These are phyloP conservation scores for Puccinia triticina DNA, from an alignment of 1,284 basidiomycete species.

Conservation along the genomic window DNA sequence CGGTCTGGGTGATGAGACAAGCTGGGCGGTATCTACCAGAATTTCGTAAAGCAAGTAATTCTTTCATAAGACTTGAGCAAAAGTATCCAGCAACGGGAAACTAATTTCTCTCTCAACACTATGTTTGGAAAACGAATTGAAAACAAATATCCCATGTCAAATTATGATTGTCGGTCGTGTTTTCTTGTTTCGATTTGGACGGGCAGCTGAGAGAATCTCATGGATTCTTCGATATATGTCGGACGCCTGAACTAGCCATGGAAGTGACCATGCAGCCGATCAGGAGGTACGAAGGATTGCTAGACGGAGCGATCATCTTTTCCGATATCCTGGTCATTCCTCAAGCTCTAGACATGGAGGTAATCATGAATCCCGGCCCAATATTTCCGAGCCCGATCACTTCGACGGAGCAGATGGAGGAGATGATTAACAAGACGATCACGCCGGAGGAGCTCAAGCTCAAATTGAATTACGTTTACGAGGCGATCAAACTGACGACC, in stretches of 20 bases:
- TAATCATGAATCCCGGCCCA: conserved; percentile 86
- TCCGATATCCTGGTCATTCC: conserved; percentile 91
- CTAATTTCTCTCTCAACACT: not conserved
- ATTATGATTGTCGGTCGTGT: not conserved
- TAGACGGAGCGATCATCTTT: conserved; percentile 96
- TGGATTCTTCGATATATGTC: conserved; percentile 91
- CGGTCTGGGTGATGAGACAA: conserved; percentile 99
- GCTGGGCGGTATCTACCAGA: conserved; percentile 94
- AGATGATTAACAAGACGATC: conserved; percentile 62
- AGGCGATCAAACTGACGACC: conserved; percentile 81
- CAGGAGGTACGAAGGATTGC: conserved; percentile 75
- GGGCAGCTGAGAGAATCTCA: conserved; percentile 74
- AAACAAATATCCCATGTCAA: not conserved
- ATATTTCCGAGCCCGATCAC: conserved; percentile 79
- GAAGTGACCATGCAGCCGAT: conserved; percentile 90
- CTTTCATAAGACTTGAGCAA: not conserved
- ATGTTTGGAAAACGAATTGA: too few relatives aligned
- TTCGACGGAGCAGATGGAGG: conserved; percentile 72
- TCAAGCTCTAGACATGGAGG: conserved; percentile 91
- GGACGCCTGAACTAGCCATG: conserved; percentile 78
- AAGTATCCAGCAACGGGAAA: too few relatives aligned
- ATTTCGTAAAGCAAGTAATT: conserved; percentile 60
- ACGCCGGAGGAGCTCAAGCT: conserved; percentile 68
- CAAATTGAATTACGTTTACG: conserved; percentile 85
- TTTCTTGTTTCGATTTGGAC: too few relatives aligned